Percentiles rank a stretch among this genome's conserved stretches.
Evolutionary conservation across 495 filamentous ascomycete genomes (phyloP).

Genomic region (Aspergillus conjunctus): DNA sequence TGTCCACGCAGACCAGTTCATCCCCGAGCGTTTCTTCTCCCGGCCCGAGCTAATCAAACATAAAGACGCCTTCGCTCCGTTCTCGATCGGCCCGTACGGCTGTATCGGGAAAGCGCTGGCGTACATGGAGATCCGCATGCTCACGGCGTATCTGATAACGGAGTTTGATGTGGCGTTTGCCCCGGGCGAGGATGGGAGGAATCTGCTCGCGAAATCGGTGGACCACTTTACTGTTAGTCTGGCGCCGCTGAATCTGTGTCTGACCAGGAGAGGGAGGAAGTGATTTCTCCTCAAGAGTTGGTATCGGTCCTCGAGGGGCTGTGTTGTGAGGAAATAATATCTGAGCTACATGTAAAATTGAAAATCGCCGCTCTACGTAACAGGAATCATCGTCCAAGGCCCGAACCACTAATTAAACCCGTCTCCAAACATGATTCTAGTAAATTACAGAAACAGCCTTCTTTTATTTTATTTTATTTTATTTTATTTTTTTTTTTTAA

Average conservation of each 20-base stretch:
- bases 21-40: conserved; percentile 57
- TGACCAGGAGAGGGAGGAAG: neutral
- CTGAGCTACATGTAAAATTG: too few relatives aligned
- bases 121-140: conserved; percentile 27
- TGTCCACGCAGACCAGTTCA: conserved; percentile 42
- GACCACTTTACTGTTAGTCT: neutral
- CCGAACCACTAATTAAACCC: too few relatives aligned
- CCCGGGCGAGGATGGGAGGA: conserved; percentile 7
- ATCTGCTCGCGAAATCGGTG: neutral
- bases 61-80: conserved; percentile 17
- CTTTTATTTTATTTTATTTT: too few relatives aligned
- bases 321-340: too few relatives aligned
- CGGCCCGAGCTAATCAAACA: conserved; percentile 32
- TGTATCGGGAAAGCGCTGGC: conserved; percentile 32
- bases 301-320: too few relatives aligned
- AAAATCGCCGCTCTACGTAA: too few relatives aligned
- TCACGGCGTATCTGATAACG: conserved; percentile 23
- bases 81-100: conserved; percentile 24
- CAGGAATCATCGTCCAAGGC: too few relatives aligned
- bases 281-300: too few relatives aligned
- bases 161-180: conserved; percentile 28
- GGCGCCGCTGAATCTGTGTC: neutral
- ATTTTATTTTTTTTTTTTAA: too few relatives aligned
- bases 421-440: too few relatives aligned
- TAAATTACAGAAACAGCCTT: too few relatives aligned